Evolutionary conservation across 2,329 filamentous ascomycete genomes (phyloP).

Genomic region (Sphaerulina vaccinii): DNA sequence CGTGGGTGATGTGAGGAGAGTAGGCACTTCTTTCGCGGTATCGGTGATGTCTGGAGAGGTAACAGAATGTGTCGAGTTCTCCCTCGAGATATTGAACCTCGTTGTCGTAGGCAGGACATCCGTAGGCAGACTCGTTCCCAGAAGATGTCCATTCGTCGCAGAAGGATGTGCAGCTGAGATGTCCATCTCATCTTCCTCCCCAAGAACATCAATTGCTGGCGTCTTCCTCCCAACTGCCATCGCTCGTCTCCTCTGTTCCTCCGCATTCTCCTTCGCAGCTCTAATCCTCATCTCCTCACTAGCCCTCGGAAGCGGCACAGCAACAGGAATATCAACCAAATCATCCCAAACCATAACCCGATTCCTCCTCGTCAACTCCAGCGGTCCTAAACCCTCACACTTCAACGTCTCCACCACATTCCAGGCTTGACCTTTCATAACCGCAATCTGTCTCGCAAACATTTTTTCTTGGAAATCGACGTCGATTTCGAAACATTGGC

Average conservation of each 20-base stretch:
- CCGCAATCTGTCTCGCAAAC: slow-evolving; percentile 97
- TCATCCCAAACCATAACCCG: slow-evolving; percentile 98
- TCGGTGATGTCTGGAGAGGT: background rate
- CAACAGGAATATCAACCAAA: slow-evolving; percentile 90
- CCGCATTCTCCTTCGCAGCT: slow-evolving; percentile 37
- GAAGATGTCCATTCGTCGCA: slow-evolving; percentile 51
- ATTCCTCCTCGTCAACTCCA: slow-evolving; percentile 86
- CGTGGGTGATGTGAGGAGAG: background rate
- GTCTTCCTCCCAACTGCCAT: slow-evolving; percentile 27
- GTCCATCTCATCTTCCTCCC: slow-evolving; percentile 69
- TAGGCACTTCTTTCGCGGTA: slow-evolving; percentile 17
- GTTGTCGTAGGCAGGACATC: slow-evolving; percentile 39
- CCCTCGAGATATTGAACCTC: slow-evolving; percentile 49
- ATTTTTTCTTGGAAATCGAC: slow-evolving; percentile 97
- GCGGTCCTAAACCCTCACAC: slow-evolving; percentile 82
- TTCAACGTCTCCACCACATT: slow-evolving; percentile 98
- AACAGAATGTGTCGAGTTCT: slow-evolving; percentile 46
- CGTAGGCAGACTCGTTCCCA: slow-evolving; percentile 34
- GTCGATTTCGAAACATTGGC: slow-evolving; percentile 85
- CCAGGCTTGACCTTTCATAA: slow-evolving; percentile 99
- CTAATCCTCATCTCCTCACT: slow-evolving; percentile 77
- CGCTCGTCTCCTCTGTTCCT: slow-evolving; percentile 13
- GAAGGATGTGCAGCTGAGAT: slow-evolving; percentile 69
- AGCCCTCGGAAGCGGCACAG: slow-evolving; percentile 81
- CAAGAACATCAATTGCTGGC: slow-evolving; percentile 11